These are phyloP conservation scores for Climacium dendroides DNA, from an alignment of 225 moss, liverwort and hornwort genomes.

Conservation along the genomic window DNA sequence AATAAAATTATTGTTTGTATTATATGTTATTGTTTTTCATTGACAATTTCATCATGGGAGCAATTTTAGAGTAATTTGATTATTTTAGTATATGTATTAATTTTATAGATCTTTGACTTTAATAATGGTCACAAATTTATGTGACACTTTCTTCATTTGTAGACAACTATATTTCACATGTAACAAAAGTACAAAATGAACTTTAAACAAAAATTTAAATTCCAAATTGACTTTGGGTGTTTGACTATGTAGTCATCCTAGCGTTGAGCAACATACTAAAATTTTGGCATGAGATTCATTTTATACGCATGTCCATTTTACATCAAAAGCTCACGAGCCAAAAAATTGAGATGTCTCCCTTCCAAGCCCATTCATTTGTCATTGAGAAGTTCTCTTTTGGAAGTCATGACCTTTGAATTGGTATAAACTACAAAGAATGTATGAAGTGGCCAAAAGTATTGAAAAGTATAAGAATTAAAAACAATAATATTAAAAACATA, in stretches of 20 bases:
- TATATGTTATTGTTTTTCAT: background rate
- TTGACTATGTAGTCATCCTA: accelerated
- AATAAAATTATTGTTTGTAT: background rate
- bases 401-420: background rate
- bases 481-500: too few relatives aligned
- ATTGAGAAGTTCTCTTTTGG: background rate
- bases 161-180: background rate
- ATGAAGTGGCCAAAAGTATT: too few relatives aligned
- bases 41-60: background rate
- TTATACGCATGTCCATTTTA: accelerated
- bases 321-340: background rate
- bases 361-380: background rate
- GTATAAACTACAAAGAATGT: too few relatives aligned
- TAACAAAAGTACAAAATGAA: background rate
- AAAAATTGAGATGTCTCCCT: background rate
- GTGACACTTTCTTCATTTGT: background rate
- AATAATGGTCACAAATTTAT: background rate
- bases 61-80: background rate
- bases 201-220: background rate
- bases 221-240: background rate
- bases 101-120: background rate
- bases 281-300: background rate
- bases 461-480: too few relatives aligned
- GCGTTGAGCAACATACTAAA: too few relatives aligned
- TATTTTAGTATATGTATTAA: background rate